Conservation (phyloP, 2,329 filamentous ascomycete genomes). For the Geosmithia putterillii region DNA sequence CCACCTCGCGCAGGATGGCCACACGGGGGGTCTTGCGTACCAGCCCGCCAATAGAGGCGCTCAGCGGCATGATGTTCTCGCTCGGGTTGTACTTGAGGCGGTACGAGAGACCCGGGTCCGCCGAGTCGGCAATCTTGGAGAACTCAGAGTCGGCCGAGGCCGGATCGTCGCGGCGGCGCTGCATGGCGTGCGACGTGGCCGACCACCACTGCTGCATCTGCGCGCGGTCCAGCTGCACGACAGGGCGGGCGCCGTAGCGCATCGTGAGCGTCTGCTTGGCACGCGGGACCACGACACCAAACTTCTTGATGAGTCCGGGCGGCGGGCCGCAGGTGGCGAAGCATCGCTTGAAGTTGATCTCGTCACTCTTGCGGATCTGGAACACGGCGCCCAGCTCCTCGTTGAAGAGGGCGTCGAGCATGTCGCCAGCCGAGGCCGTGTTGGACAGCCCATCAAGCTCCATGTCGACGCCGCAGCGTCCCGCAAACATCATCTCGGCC, state of each 20-base stretch:
- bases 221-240: slow-evolving; percentile 58
- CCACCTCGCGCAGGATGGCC: slow-evolving; percentile 88
- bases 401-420: slow-evolving; percentile 79
- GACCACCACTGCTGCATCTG: slow-evolving; percentile 83
- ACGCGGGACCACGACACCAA: slow-evolving; percentile 60
- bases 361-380: slow-evolving; percentile 78
- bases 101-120: slow-evolving; percentile 75
- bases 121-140: slow-evolving; percentile 58
- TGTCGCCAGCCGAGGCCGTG: slow-evolving; percentile 46
- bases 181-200: slow-evolving; percentile 81
- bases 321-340: slow-evolving; percentile 86
- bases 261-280: slow-evolving; percentile 67
- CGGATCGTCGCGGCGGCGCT: slow-evolving; percentile 80
- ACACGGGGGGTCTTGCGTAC: slow-evolving; percentile 59
- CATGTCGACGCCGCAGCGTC: slow-evolving; percentile 76
- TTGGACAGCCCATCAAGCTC: slow-evolving; percentile 64
- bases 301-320: slow-evolving; percentile 67
- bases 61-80: slow-evolving; percentile 58
- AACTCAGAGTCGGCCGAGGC: slow-evolving; percentile 77
- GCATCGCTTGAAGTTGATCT: slow-evolving; percentile 75
- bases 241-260: slow-evolving; percentile 53
- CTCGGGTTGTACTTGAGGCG: slow-evolving; percentile 69
- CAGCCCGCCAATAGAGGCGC: slow-evolving; percentile 29
- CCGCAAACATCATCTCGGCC: slow-evolving; percentile 97
- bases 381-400: slow-evolving; percentile 94